Evolutionary conservation across 352 stramenopile species (phyloP).

Genomic region (Pythium monospermum): DNA sequence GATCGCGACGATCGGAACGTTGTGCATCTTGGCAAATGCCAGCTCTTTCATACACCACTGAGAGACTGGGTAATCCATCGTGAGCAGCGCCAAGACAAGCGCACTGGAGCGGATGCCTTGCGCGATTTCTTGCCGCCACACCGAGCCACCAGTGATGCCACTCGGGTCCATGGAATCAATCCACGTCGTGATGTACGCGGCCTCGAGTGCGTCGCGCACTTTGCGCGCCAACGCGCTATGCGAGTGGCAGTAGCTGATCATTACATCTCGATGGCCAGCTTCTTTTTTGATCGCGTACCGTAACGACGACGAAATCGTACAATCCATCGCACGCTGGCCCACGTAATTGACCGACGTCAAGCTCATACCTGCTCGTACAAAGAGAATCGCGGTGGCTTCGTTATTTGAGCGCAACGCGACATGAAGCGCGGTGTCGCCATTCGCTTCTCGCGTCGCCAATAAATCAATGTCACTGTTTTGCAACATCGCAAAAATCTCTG

Average conservation of each 20-base stretch:
- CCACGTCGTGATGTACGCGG: slow-evolving; percentile 74
- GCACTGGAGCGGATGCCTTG: slow-evolving; percentile 69
- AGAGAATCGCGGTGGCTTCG: slow-evolving; percentile 54
- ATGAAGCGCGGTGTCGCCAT: slow-evolving; percentile 72
- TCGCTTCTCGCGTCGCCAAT: slow-evolving; percentile 44
- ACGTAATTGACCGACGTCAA: slow-evolving; percentile 57
- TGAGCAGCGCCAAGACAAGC: slow-evolving; percentile 68
- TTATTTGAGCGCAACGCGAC: slow-evolving; percentile 69
- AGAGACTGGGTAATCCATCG: slow-evolving; percentile 66
- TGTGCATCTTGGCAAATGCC: slow-evolving; percentile 82
- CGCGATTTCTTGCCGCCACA: slow-evolving; percentile 81
- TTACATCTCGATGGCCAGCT: slow-evolving; percentile 74
- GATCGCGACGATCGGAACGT: slow-evolving; percentile 79
- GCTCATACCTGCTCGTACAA: slow-evolving; percentile 65
- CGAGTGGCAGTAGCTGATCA: slow-evolving; percentile 87
- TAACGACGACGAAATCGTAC: slow-evolving; percentile 54
- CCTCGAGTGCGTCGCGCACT: slow-evolving; percentile 62
- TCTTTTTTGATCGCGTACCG: slow-evolving; percentile 84
- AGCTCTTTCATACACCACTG: slow-evolving; percentile 88
- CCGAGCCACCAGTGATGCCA: slow-evolving; percentile 69
- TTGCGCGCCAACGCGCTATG: slow-evolving; percentile 59
- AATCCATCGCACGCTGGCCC: slow-evolving; percentile 71
- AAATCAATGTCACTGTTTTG: slow-evolving; percentile 46
- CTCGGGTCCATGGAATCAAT: slow-evolving; percentile 83
- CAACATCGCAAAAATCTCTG: slow-evolving; percentile 48